Evolutionary conservation across 768 basidiomycete species (phyloP).

Genomic region (Lactarius deliciosus): DNA sequence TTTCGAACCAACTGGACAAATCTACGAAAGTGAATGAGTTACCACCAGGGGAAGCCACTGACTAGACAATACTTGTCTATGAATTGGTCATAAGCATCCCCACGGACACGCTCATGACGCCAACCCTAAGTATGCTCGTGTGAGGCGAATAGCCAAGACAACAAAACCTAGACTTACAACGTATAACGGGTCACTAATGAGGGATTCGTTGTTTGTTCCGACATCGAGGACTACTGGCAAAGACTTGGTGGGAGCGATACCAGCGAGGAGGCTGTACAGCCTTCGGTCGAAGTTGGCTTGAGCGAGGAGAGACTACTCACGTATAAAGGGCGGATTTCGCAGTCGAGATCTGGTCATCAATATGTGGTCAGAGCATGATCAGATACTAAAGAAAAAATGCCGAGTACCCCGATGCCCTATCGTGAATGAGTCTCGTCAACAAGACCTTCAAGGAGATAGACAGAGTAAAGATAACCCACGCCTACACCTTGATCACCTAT

Average conservation of each 20-base stretch:
- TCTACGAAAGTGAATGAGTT: slow-evolving; percentile 37
- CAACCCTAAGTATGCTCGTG: slow-evolving; percentile 54
- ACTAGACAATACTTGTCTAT: slow-evolving; percentile 59
- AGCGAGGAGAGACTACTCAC: slow-evolving; percentile 37
- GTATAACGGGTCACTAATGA: slow-evolving; percentile 64
- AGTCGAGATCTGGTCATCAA: slow-evolving; percentile 54
- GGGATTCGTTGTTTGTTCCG: slow-evolving; percentile 67
- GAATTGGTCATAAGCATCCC: slow-evolving; percentile 73
- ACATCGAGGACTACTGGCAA: slow-evolving; percentile 69
- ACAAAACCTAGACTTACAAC: slow-evolving; percentile 46
- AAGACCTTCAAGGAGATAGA: background rate
- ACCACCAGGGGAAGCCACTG: background rate
- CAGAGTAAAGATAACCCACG: slow-evolving; percentile 39
- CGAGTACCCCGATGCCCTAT: slow-evolving; percentile 41
- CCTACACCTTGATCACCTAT: slow-evolving; percentile 75
- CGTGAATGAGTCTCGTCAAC: background rate
- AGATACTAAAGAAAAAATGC: background rate
- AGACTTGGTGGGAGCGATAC: slow-evolving; percentile 59
- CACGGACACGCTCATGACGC: slow-evolving; percentile 65
- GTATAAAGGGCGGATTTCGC: slow-evolving; percentile 81
- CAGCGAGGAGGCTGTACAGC: slow-evolving; percentile 54
- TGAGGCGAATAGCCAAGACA: background rate
- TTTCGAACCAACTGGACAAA: slow-evolving; percentile 79
- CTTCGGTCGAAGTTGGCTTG: background rate
- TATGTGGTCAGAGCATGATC: background rate